Evolutionary conservation across 495 filamentous ascomycete genomes (phyloP).

Genomic region (Glutinoglossum americanum): DNA sequence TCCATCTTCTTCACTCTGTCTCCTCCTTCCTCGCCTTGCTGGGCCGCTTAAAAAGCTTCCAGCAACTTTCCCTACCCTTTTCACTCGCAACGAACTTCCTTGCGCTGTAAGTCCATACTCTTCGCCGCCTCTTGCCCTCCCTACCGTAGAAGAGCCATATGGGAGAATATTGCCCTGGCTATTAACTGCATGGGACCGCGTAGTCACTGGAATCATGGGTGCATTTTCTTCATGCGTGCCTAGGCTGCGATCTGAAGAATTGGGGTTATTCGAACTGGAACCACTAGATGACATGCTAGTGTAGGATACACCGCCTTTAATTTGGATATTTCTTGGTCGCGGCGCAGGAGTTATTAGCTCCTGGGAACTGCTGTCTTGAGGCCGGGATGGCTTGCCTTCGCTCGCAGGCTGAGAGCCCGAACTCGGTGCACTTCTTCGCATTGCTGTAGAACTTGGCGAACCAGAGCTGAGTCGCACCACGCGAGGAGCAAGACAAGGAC

Average conservation of each 20-base stretch:
- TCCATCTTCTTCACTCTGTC: conserved; percentile 50
- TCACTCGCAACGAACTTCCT: conserved; percentile 44
- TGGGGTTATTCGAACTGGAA: not conserved
- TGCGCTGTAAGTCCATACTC: conserved; percentile 29
- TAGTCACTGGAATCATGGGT: not conserved
- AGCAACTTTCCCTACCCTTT: conserved; percentile 45
- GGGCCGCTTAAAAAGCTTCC: conserved; percentile 57
- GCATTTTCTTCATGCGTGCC: not conserved
- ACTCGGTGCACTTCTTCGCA: conserved; percentile 9
- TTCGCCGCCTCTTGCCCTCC: conserved; percentile 27
- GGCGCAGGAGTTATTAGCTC: conserved; percentile 6
- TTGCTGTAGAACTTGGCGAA: conserved; percentile 18
- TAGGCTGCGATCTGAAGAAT: not conserved
- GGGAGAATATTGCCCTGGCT: not conserved
- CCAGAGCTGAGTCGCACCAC: conserved; percentile 37
- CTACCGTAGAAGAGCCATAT: conserved; percentile 17
- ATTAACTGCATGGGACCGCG: not conserved
- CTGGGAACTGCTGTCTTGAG: not conserved
- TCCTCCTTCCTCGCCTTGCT: conserved; percentile 44
- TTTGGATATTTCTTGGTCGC: conserved; percentile 1
- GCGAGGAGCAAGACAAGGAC: conserved; percentile 6
- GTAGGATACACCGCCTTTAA: not conserved
- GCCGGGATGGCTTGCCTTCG: not conserved
- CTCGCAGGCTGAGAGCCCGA: not conserved
- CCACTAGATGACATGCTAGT: not conserved